Conservation (phyloP, 2,329 filamentous ascomycete genomes). For the Trichoderma endophyticum region DNA sequence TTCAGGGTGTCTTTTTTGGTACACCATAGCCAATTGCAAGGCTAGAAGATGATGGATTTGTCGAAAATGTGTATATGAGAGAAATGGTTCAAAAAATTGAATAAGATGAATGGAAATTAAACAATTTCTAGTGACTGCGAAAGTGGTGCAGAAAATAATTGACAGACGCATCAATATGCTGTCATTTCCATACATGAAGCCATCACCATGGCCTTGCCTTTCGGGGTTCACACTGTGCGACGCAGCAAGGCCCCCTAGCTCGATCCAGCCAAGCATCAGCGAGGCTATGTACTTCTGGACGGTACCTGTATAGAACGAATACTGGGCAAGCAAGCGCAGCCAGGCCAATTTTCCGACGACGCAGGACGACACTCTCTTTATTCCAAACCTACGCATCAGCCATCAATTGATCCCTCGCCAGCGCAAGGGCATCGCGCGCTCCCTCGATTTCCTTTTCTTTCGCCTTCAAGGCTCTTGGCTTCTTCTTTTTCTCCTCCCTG, state of each 20-base stretch:
- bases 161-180: not conserved
- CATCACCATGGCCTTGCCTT: not conserved
- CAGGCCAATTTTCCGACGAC: conserved; percentile 12
- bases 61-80: not conserved
- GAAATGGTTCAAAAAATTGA: not conserved
- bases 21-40: not conserved
- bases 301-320: not conserved
- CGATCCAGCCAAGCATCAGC: not conserved
- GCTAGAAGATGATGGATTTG: not conserved
- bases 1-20: not conserved
- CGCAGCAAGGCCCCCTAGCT: conserved; percentile 2
- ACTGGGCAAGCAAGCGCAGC: not conserved
- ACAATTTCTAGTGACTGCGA: not conserved
- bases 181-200: not conserved
- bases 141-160: not conserved
- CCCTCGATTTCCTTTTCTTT: not conserved
- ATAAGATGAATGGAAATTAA: not conserved
- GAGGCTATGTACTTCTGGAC: not conserved
- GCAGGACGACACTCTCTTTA: conserved; percentile 2
- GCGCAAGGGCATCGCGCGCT: conserved; percentile 3
- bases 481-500: not conserved
- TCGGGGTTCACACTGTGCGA: conserved; percentile 16
- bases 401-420: conserved; percentile 3
- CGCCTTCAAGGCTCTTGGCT: not conserved
- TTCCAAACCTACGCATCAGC: not conserved